Conservation (phyloP, 202 grass and related monocot genomes). For the Digitaria exilis region DNA sequence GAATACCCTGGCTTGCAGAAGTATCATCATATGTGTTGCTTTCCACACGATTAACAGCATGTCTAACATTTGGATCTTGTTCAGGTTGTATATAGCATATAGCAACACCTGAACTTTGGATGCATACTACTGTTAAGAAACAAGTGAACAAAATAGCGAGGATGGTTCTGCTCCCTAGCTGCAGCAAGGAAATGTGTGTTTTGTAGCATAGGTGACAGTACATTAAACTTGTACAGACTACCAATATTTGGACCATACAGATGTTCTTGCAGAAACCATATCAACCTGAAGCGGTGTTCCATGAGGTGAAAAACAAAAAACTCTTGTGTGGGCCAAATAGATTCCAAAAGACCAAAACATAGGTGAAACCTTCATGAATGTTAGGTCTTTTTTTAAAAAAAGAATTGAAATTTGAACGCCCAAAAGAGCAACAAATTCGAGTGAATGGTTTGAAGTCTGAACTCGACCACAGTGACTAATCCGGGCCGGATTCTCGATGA, state of each 20-base stretch:
- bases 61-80: too few relatives aligned
- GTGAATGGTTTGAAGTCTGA: neutral
- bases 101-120: neutral
- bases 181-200: neutral
- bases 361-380: too few relatives aligned
- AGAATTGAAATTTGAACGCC: neutral
- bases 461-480: neutral
- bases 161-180: neutral
- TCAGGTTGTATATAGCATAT: neutral
- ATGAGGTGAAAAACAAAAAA: neutral
- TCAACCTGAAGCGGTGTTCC: too few relatives aligned
- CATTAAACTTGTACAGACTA: neutral
- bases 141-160: neutral
- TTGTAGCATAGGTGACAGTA: too few relatives aligned
- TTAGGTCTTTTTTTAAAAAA: neutral
- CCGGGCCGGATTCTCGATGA: neutral
- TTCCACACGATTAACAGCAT: neutral
- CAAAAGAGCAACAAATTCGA: neutral
- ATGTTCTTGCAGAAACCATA: neutral
- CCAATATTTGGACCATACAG: neutral
- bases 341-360: too few relatives aligned
- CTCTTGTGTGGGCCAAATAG: neutral
- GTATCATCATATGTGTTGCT: neutral
- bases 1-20: neutral
- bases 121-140: neutral